Evolutionary conservation across 2,329 filamentous ascomycete genomes (phyloP), one percentile per base, ranked within the genome.

Genomic region (Chlorencoelia australis): DNA sequence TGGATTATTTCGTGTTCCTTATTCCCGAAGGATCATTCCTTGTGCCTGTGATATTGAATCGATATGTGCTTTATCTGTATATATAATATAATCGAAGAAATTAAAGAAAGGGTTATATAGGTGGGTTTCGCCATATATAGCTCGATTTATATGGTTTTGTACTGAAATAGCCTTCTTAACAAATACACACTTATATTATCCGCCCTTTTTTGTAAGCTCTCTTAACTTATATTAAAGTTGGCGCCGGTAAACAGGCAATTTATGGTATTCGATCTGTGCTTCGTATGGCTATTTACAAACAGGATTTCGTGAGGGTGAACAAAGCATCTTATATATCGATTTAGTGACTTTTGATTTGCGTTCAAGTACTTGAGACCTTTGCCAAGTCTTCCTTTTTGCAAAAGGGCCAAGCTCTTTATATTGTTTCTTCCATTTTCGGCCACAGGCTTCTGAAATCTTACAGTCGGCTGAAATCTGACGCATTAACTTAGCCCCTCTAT

Each of bases 141-240:
- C 20, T 22, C 20, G 11, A 8, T 21, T n/a, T 13, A 11, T 24
- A 4, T 14, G 17, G 18, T 33, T 33, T 15, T 33, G 21, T 7
- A 4, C 17, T 22, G 13, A 33, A 10, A 33, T 33, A 8, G 9
- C 31, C 18, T 33, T 33, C 31, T 33, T 21, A n/a, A 33, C 14
- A 33, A 33, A 33, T 16, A 19, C 17, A 29, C 18, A 22, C 13
- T 21, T 28, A 35, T 30, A 30, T 15, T 15, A 15, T 30, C 14
- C 8, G 14, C 27, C 27, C 7, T 14, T 15, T 14, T 30, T 30
- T 9, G 15, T 30, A 30, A 9, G 14, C 27, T 9, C 27, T 15
- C 15, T 30, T 7, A 30, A 7, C 14, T 30, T 30, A 9, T 14
- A 15, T 14, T 30, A 15, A 9, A 30, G 14, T 30, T 30, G 27